Percentiles rank a stretch among this genome's conserved stretches.
phyloP scores from a whole-genome alignment of 306 rosid species.

The Vigna reflexopilosa region DNA sequence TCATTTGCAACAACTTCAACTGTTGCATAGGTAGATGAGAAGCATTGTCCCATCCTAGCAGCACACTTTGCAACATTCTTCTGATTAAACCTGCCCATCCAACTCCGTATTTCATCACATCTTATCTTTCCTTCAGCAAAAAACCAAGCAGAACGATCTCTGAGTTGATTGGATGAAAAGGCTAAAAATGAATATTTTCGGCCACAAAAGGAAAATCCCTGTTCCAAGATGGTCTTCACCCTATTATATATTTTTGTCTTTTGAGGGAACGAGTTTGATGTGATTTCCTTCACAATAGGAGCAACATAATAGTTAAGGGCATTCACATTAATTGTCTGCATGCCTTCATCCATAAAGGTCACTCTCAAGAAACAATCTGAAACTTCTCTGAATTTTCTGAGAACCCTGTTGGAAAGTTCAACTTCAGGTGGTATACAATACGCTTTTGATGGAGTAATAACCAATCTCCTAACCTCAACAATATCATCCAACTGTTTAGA shows the following conservation, averaged over 20 bases:
- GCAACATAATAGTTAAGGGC: constrained; percentile 71
- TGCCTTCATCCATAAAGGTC: constrained; percentile 92
- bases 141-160: constrained; percentile 94
- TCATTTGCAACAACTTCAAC: constrained; percentile 64
- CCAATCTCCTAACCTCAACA: constrained; percentile 78
- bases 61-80: constrained; percentile 80
- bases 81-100: constrained; percentile 80
- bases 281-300: constrained; percentile 76
- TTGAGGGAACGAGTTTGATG: constrained; percentile 61
- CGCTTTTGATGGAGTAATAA: constrained; percentile 86
- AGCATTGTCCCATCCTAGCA: constrained; percentile 91
- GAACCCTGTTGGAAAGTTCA: constrained; percentile 86
- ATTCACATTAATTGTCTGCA: constrained; percentile 67
- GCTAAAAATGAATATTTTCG: constrained; percentile 79
- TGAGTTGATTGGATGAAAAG: constrained; percentile 84
- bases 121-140: constrained; percentile 59
- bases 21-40: constrained; percentile 91
- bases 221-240: constrained; percentile 60
- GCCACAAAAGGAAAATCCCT: constrained; percentile 75
- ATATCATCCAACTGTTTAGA: constrained; percentile 64
- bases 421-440: constrained; percentile 83
- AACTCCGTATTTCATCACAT: constrained; percentile 45
- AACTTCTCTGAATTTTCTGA: constrained; percentile 67
- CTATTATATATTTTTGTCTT: constrained; percentile 65
- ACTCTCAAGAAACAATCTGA: constrained; percentile 85